Conservation (phyloP, 2,329 filamentous ascomycete genomes). For the Fusarium keratoplasticum region DNA sequence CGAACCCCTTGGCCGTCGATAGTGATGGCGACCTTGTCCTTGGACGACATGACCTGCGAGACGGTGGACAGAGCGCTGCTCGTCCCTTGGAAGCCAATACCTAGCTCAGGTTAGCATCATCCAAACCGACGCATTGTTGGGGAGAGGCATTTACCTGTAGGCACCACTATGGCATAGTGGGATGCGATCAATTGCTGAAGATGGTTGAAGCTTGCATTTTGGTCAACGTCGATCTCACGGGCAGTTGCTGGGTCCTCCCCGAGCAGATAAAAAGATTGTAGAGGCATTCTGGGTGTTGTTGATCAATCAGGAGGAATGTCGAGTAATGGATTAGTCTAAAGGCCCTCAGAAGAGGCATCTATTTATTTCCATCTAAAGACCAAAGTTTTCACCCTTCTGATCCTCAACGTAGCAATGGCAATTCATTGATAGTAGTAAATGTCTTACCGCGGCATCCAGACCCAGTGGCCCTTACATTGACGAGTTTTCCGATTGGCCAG, state of each 20-base stretch:
- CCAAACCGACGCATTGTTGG: accelerated
- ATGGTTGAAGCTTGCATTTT: conserved; percentile 47
- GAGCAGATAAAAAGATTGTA: conserved; percentile 52
- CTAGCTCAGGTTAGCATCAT: conserved; percentile 36
- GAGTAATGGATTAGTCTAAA: neutral
- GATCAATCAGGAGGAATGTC: neutral
- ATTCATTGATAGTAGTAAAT: neutral
- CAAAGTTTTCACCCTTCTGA: neutral
- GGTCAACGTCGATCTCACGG: conserved; percentile 51
- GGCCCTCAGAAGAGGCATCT: neutral
- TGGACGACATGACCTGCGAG: conserved; percentile 50
- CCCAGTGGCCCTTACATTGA: neutral
- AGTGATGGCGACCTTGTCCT: conserved; percentile 53
- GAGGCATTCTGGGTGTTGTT: neutral
- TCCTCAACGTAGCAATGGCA: neutral
- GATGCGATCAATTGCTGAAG: conserved; percentile 55
- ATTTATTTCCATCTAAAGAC: neutral
- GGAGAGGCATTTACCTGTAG: conserved; percentile 47
- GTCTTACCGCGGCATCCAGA: neutral
- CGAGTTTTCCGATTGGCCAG: neutral
- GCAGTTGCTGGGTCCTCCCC: conserved; percentile 50
- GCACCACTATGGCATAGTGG: conserved; percentile 57
- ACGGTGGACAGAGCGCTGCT: conserved; percentile 47
- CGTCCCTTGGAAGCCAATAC: conserved; percentile 51
- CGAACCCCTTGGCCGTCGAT: conserved; percentile 62